These are phyloP conservation scores for Pleomassaria siparia DNA, from an alignment of 2,329 filamentous ascomycete genomes.

Conservation along the genomic window DNA sequence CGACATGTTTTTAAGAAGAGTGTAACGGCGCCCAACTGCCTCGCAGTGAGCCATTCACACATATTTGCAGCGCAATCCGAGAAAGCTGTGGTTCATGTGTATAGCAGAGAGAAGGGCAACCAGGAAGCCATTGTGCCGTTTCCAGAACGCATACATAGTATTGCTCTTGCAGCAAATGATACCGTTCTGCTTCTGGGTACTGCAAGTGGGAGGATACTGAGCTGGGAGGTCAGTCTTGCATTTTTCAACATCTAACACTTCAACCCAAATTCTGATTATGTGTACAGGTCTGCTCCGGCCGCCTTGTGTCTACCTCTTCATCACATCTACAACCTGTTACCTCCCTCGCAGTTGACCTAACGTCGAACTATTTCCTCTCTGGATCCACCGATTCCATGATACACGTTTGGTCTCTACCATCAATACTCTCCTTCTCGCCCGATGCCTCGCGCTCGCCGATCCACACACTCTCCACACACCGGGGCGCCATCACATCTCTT, in stretches of 20 bases:
- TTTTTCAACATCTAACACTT: constrained; percentile 13
- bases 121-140: constrained; percentile 90
- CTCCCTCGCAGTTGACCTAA: constrained; percentile 69
- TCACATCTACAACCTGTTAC: constrained; percentile 81
- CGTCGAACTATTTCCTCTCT: constrained; percentile 72
- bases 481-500: constrained; percentile 69
- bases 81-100: constrained; percentile 92
- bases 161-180: constrained; percentile 69
- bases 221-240: constrained; percentile 79
- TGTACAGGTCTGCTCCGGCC: constrained; percentile 68
- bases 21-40: constrained; percentile 72
- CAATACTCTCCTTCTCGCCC: constrained; percentile 66
- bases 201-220: constrained; percentile 77
- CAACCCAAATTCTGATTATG: constrained; percentile 9
- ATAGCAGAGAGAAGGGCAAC: constrained; percentile 77
- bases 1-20: constrained; percentile 89
- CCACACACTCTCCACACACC: constrained; percentile 75
- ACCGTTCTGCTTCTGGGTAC: constrained; percentile 77
- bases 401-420: constrained; percentile 84
- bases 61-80: constrained; percentile 89
- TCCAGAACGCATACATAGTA: constrained; percentile 78
- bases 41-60: constrained; percentile 79
- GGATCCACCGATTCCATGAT: constrained; percentile 86
- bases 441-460: constrained; percentile 65
- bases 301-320: constrained; percentile 73